Conservation (phyloP, 768 basidiomycete species). For the Candolleomyces efflorescens region DNA sequence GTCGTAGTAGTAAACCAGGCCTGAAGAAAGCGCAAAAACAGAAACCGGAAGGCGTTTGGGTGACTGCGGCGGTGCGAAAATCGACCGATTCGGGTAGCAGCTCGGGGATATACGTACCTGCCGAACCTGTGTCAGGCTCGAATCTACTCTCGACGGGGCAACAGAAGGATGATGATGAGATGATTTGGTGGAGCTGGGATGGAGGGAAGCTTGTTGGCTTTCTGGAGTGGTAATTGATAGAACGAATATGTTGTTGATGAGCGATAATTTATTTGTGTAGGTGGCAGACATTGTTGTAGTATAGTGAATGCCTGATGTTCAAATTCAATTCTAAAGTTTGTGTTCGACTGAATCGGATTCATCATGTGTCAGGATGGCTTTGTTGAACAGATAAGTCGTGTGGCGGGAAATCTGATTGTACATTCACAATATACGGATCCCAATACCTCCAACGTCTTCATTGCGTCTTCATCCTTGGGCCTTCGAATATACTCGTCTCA, state of each 20-base stretch:
- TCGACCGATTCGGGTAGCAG: no score
- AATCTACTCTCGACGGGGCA: neutral
- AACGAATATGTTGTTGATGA: no score
- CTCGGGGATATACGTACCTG: no score
- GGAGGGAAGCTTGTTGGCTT: slow-evolving; percentile 46
- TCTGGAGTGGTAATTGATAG: slow-evolving; percentile 38
- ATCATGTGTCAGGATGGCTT: no score
- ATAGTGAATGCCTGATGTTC: neutral
- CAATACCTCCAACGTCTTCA: no score
- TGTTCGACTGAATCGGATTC: no score
- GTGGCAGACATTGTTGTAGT: neutral
- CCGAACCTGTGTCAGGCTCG: slow-evolving; percentile 8
- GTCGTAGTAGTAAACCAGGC: neutral
- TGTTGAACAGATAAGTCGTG: no score
- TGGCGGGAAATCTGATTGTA: no score
- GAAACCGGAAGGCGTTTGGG: slow-evolving; percentile 47
- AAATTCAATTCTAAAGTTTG: no score
- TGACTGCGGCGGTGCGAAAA: slow-evolving; percentile 22
- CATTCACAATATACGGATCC: no score
- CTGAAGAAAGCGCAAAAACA: slow-evolving; percentile 16
- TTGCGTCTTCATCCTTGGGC: no score
- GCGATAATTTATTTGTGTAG: neutral
- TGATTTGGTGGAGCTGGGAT: slow-evolving; percentile 66
- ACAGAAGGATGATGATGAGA: slow-evolving; percentile 34
- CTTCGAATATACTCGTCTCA: no score